Base-by-base conservation (phyloP, 179 eudicot genomes). In the Silene vulgaris region DNA sequence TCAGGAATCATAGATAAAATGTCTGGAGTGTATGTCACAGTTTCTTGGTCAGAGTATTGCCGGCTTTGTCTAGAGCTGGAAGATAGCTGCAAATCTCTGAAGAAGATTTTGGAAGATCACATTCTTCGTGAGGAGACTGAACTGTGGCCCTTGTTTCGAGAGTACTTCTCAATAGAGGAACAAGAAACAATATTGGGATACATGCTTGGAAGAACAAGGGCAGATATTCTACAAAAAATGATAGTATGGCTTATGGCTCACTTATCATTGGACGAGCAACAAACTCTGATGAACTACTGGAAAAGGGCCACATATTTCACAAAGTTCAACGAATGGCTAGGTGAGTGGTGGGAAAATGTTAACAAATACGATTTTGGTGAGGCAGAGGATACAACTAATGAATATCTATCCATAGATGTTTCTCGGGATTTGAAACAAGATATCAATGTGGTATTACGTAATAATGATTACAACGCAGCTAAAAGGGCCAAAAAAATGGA, bases 291-390 rank as follows among this genome's bases (percentile, higher is more conserved):
- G 85, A 82, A 88, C 79, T 82, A 84, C 60, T 95, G 99, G 99
- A 87, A 79, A 65, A 86, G 84, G 65, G 88, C 83, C 74, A 83
- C 99, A 6, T 86, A 81, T 79, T 77, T 85, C 79, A 95, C 99
- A 29, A 95, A 85, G 87, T 95, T 95, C 75, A 74, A 80, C 79
- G 91, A 92, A 78, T 95, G 99, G 99, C 76, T 95, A 61, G 84
- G 83, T 65, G 99, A 92, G 80, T 92, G 99, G 97, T 92, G 93
- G 97, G 97, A 83, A 76, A 90, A 86, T 76, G 84, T 83, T 78
- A 73, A 80, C 57, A 80, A 62, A 23, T 72, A 77, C 81, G 76
- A 75, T 73, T 35, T 73, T 45, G 72, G 79, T 20, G 77, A 84
- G 70, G 84, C 82, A 81, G 85, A 81, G 71, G 77, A 84, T 71